Percentiles rank a stretch among this genome's conserved stretches.
Evolutionary conservation across 108 stramenopile genomes (phyloP).

Genomic region (Skeletonema grethae): DNA sequence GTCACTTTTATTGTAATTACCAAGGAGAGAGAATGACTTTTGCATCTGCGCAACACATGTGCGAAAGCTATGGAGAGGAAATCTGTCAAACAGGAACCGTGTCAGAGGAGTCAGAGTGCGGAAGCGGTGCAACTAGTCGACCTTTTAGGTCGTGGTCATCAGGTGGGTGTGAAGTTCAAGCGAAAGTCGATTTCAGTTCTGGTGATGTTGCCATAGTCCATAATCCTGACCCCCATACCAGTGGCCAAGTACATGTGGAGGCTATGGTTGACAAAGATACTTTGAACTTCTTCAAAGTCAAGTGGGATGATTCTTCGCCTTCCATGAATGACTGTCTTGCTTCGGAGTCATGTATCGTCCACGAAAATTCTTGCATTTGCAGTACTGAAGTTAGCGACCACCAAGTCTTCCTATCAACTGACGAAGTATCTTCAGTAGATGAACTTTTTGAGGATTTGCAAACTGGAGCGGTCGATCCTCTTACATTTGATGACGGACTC

Average conservation of each 20-base stretch:
- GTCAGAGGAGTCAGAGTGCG: constrained; percentile 2
- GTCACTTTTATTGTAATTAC: constrained; percentile 1
- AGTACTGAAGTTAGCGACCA: background rate
- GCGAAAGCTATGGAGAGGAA: constrained; percentile 2
- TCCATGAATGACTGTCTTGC: constrained; percentile 15
- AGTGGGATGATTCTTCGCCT: background rate
- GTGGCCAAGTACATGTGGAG: constrained; percentile 17
- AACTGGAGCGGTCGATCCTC: constrained; percentile 29
- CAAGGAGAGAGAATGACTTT: constrained; percentile 15
- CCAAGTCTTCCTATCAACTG: background rate
- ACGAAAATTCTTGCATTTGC: constrained; percentile 21
- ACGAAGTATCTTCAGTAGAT: constrained; percentile 4
- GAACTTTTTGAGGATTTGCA: constrained; percentile 9
- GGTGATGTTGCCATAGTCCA: constrained; percentile 61
- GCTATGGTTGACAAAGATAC: constrained; percentile 3
- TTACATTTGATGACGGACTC: constrained; percentile 15
- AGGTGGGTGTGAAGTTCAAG: constrained; percentile 16
- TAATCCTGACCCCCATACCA: constrained; percentile 12
- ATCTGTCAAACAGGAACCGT: constrained; percentile 3
- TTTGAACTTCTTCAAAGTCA: constrained; percentile 13
- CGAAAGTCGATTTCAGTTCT: constrained; percentile 12
- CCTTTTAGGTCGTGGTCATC: constrained; percentile 21
- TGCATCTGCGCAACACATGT: constrained; percentile 18
- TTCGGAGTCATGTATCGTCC: background rate
- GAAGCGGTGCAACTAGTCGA: background rate